Percentiles rank a stretch among this genome's conserved stretches.
These are phyloP conservation scores for Trametes meyenii DNA, from an alignment of 768 basidiomycete species.

Conservation along the genomic window DNA sequence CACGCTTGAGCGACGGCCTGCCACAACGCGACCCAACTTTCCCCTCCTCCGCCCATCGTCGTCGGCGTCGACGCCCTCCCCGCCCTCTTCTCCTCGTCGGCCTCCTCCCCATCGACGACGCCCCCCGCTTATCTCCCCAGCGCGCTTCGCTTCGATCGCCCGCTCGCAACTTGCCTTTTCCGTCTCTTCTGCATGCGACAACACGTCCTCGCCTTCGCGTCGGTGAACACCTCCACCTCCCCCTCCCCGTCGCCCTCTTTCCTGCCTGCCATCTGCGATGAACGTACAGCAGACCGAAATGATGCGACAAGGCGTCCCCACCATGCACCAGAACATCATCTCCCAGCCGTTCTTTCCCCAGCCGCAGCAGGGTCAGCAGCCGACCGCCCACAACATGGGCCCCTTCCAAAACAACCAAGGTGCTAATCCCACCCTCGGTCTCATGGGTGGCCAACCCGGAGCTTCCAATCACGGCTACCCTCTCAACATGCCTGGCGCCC, in stretches of 20 bases:
- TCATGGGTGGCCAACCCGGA: conserved; percentile 34
- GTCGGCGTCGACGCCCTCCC: conserved; percentile 3
- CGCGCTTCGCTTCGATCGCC: conserved; percentile 16
- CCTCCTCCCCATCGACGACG: conserved; percentile 2
- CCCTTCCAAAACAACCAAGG: conserved; percentile 37
- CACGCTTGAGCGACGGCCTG: conserved; percentile 24
- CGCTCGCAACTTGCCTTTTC: conserved; percentile 21
- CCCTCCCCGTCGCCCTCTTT: not conserved
- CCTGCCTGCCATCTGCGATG: conserved; percentile 38
- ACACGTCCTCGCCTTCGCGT: conserved; percentile 24
- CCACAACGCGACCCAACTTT: conserved; percentile 25
- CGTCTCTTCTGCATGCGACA: conserved; percentile 26
- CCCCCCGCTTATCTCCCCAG: conserved; percentile 1
- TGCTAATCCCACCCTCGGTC: conserved; percentile 32
- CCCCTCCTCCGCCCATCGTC: conserved; percentile 20
- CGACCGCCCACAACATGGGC: conserved; percentile 44
- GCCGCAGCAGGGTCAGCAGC: conserved; percentile 41
- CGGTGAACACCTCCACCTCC: conserved; percentile 21
- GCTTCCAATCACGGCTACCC: conserved; percentile 26
- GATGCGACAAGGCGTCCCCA: conserved; percentile 47
- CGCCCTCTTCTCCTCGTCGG: conserved; percentile 18
- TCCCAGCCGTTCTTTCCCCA: conserved; percentile 41
- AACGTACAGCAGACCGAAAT: conserved; percentile 52
- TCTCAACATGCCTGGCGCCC: conserved; percentile 31
- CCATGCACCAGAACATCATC: conserved; percentile 43